Evolutionary conservation across 2,329 filamentous ascomycete species (phyloP).

Genomic region (Apiospora saccharicola): DNA sequence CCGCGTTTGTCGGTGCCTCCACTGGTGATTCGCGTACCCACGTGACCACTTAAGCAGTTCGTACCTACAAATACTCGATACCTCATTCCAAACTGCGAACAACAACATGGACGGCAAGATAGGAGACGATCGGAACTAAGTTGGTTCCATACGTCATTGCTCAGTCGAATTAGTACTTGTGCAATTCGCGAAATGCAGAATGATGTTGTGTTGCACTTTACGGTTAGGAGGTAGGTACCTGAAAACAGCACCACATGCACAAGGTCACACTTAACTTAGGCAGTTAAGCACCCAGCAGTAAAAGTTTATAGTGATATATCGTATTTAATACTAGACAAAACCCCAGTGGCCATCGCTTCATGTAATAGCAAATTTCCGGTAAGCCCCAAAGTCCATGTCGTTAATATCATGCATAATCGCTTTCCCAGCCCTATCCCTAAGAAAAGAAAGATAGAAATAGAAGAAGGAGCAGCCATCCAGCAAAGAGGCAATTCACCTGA

Average conservation of each 20-base stretch:
- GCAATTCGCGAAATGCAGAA: neutral
- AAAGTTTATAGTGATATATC: neutral
- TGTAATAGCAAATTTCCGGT: neutral
- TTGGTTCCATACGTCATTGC: neutral
- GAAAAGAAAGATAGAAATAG: neutral
- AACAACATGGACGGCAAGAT: neutral
- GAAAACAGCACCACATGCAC: neutral
- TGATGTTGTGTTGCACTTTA: neutral
- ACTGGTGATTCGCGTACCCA: neutral
- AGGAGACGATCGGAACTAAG: too few species aligned
- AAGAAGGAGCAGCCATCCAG: neutral
- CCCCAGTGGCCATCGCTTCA: conserved; percentile 1
- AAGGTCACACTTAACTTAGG: neutral
- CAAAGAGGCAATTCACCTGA: neutral
- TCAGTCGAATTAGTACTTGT: neutral
- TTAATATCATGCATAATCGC: conserved; percentile 11
- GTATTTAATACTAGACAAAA: neutral
- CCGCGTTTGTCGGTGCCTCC: neutral
- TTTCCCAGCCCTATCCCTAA: conserved; percentile 2
- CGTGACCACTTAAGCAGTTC: neutral
- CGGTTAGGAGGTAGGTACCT: too few species aligned
- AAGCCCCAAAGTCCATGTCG: conserved; percentile 9
- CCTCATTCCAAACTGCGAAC: neutral
- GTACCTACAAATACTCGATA: neutral
- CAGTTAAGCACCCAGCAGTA: neutral